Evolutionary conservation across 805 yeast genomes (phyloP).

Genomic region (Metschnikowia aberdeeniae): DNA sequence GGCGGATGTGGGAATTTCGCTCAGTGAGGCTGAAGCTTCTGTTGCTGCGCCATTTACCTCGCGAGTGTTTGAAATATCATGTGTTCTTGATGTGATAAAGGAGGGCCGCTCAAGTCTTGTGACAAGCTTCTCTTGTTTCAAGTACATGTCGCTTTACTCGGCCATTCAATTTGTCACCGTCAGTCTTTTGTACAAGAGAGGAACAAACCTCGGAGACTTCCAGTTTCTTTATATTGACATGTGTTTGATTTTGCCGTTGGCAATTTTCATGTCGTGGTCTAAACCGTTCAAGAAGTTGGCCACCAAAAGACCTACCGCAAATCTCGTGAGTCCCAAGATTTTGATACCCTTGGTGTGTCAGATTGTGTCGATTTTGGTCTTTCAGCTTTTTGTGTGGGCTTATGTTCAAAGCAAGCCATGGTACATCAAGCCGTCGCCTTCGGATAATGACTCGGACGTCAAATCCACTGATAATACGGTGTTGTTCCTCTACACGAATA

Average conservation of each 20-base stretch:
- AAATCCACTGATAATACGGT: constrained; percentile 87
- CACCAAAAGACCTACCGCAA: constrained; percentile 86
- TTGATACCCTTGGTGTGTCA: constrained; percentile 78
- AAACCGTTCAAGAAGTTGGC: constrained; percentile 62
- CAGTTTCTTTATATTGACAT: constrained; percentile 93
- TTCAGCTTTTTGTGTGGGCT: constrained; percentile 70
- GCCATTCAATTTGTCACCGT: constrained; percentile 94
- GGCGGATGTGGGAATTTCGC: constrained; percentile 93
- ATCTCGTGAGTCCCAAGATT: constrained; percentile 84
- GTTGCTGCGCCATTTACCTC: constrained; percentile 99
- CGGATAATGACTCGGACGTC: constrained; percentile 67
- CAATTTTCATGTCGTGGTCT: constrained; percentile 97
- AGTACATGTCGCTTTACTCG: constrained; percentile 94
- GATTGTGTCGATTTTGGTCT: constrained; percentile 55
- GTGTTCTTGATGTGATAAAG: constrained; percentile 84
- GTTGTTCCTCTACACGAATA: constrained; percentile 73
- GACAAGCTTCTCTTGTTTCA: constrained; percentile 94
- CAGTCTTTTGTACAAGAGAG: constrained; percentile 76
- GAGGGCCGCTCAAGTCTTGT: constrained; percentile 95
- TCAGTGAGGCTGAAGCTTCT: constrained; percentile 96
- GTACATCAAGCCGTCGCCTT: constrained; percentile 80
- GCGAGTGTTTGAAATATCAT: constrained; percentile 81
- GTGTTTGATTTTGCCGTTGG: constrained; percentile 86
- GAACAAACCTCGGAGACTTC: constrained; percentile 93
- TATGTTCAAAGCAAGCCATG: constrained; percentile 56